Evolutionary conservation across 306 rosid genomes (phyloP), one percentile per base, ranked within the genome.

Genomic region (Parietaria judaica): DNA sequence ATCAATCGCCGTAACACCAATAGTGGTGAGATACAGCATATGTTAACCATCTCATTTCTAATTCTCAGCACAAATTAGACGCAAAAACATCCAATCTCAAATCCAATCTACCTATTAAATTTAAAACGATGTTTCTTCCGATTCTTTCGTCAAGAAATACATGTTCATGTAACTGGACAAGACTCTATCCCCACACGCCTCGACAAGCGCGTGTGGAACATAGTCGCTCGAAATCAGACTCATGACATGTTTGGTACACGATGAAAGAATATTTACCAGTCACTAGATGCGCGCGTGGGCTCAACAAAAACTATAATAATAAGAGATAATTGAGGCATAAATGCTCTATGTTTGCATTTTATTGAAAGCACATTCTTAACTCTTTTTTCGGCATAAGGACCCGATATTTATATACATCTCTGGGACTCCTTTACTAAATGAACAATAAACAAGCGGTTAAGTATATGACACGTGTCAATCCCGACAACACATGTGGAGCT

Each of bases 261-360:
- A 14, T 36, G 67, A 38, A 48, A 61, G 52, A 45, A 67, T 11
- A 51, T 3, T 34, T 63, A 3, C 11, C 49, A 17, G 4, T 63
- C 65, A 61, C 41, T 7, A 4, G 35, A 57, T 9, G 17, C 61
- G 69, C 51, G 69, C 70, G 80, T 75, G 80, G 54, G 2, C 15
- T 41, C 45, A 0, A 41, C 45, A 1, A 8, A 41, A 23, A 23
- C 31, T 23, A 23, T 0, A 23, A 23, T 23, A 23, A 23, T 23
- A 0, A 23, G 31, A 23, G 31, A 23, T 2, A 23, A 23, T 23
- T 23, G 31, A 1, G 31, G 31, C 31, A 23, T 23, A 23, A 23
- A 23, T 23, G 31, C 31, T 23, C 31, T 23, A 23, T 23, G 31
- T 23, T 23, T 23, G 31, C 31, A 23, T 23, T 23, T 23, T 23